These are phyloP conservation scores for Flaveria floridana DNA, from an alignment of 140 eudicot species.

Conservation along the genomic window DNA sequence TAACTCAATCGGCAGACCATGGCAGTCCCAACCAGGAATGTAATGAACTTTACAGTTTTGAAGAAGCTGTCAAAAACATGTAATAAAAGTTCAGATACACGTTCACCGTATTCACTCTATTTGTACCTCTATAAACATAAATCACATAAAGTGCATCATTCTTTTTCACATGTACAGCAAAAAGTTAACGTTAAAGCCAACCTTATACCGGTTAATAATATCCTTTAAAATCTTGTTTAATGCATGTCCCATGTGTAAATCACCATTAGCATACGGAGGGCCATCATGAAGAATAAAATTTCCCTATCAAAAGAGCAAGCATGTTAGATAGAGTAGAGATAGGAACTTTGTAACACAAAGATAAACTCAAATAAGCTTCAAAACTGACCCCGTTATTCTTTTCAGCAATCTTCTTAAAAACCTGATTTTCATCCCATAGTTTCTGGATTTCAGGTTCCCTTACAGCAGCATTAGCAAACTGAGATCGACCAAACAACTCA, in stretches of 20 bases:
- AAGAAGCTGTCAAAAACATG: slow-evolving; percentile 70
- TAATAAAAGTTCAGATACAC: background rate
- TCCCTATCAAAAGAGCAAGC: slow-evolving; percentile 47
- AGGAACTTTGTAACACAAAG: slow-evolving; percentile 17
- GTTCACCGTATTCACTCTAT: slow-evolving; percentile 2
- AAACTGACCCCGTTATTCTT: slow-evolving; percentile 73
- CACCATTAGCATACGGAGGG: slow-evolving; percentile 99
- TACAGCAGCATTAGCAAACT: slow-evolving; percentile 72
- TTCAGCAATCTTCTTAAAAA: slow-evolving; percentile 68
- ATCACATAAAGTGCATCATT: slow-evolving; percentile 18
- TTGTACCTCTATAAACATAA: slow-evolving; percentile 1
- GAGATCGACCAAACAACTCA: no score
- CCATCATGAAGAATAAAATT: slow-evolving; percentile 92
- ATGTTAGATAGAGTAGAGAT: slow-evolving; percentile 28
- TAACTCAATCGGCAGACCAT: slow-evolving; percentile 94
- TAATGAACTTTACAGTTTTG: slow-evolving; percentile 74
- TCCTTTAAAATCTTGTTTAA: slow-evolving; percentile 86
- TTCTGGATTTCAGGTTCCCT: slow-evolving; percentile 94
- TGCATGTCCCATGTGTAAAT: slow-evolving; percentile 98
- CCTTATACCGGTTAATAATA: slow-evolving; percentile 91
- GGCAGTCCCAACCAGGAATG: slow-evolving; percentile 99
- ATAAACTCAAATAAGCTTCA: background rate
- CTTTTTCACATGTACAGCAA: background rate
- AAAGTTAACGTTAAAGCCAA: slow-evolving; percentile 18
- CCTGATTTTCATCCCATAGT: slow-evolving; percentile 90